These are phyloP conservation scores for Termitomyces sp. DNA, from an alignment of 768 basidiomycete species.

Conservation along the genomic window DNA sequence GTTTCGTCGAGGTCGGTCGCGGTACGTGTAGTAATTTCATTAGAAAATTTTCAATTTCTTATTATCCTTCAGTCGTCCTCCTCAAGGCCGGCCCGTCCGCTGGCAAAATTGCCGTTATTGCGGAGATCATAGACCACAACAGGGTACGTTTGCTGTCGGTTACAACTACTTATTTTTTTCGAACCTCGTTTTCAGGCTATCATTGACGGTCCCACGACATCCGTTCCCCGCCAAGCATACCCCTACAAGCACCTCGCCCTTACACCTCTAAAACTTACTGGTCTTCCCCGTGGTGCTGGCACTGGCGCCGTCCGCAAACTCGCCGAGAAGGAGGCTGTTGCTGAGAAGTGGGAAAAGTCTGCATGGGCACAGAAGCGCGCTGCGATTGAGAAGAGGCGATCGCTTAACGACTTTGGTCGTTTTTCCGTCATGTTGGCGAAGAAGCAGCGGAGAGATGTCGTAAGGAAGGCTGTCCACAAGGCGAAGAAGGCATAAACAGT, in stretches of 20 bases:
- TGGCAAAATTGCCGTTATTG: conserved; percentile 92
- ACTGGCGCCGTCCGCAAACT: conserved; percentile 79
- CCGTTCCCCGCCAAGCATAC: conserved; percentile 88
- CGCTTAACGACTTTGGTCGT: conserved; percentile 85
- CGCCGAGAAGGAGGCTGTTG: conserved; percentile 76
- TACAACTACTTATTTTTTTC: background rate
- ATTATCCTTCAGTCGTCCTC: conserved; percentile 68
- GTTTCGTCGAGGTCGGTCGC: conserved; percentile 98
- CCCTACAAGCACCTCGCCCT: conserved; percentile 91
- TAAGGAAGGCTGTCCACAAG: conserved; percentile 65
- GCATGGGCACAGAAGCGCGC: conserved; percentile 85
- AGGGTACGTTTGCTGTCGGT: conserved; percentile 50
- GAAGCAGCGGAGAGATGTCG: conserved; percentile 77
- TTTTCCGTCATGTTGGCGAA: conserved; percentile 87
- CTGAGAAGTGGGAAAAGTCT: conserved; percentile 87
- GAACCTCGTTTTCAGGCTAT: conserved; percentile 58
- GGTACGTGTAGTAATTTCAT: conserved; percentile 37
- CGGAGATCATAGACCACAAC: conserved; percentile 99
- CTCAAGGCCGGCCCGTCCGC: conserved; percentile 81
- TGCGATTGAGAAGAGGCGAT: conserved; percentile 66
- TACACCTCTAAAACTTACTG: conserved; percentile 76
- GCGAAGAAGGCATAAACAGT: conserved; percentile 36
- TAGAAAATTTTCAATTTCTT: conserved; percentile 1
- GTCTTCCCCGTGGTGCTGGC: conserved; percentile 84
- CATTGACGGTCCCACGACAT: conserved; percentile 89